Percentiles rank a stretch among this genome's conserved stretches.
Evolutionary conservation across 768 basidiomycete species (phyloP).

Genomic region (Calocybe indica): DNA sequence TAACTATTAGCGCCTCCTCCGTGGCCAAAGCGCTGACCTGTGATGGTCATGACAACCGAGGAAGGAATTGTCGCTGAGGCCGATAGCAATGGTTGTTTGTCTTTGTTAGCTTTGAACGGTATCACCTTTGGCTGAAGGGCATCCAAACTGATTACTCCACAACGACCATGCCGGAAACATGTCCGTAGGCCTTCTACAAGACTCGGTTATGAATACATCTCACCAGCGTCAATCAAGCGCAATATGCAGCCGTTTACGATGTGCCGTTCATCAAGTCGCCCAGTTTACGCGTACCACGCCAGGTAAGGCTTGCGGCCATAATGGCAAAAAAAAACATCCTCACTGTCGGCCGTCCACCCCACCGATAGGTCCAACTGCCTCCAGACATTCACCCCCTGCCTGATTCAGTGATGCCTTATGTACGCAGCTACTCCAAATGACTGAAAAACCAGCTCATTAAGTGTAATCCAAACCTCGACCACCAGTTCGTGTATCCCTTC

Average conservation of each 20-base stretch:
- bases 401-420: slow-evolving; percentile 85
- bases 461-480: no score
- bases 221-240: slow-evolving; percentile 34
- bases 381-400: slow-evolving; percentile 94
- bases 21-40: no score
- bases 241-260: slow-evolving; percentile 69
- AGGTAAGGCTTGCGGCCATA: slow-evolving; percentile 36
- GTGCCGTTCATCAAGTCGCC: slow-evolving; percentile 93
- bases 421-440: slow-evolving; percentile 21
- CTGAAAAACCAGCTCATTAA: no score
- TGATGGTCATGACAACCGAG: no score
- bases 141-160: no score
- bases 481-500: slow-evolving; percentile 94
- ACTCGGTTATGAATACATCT: background rate
- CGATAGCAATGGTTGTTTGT: no score
- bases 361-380: slow-evolving; percentile 69
- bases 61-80: no score
- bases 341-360: slow-evolving; percentile 2
- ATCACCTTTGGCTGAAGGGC: no score
- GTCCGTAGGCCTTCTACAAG: slow-evolving; percentile 5
- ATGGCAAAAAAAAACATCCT: background rate
- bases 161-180: slow-evolving; percentile 15
- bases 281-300: slow-evolving; percentile 77
- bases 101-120: no score
- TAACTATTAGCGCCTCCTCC: no score